Conservation (phyloP, 2,329 filamentous ascomycete species). For the Xylaria sp. region DNA sequence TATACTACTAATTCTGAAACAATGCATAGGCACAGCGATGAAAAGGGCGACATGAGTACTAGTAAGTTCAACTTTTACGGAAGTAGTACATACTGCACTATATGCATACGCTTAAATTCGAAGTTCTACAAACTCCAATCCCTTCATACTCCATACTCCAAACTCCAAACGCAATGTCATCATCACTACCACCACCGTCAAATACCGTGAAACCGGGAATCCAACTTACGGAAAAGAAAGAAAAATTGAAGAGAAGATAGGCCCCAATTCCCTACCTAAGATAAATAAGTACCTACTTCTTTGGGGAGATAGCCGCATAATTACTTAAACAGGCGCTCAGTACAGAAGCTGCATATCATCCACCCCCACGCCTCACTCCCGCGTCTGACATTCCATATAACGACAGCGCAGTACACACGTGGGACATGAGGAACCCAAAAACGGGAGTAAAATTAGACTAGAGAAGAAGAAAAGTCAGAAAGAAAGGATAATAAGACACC, state of each 20-base stretch:
- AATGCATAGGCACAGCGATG: too few relatives aligned
- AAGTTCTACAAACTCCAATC: too few relatives aligned
- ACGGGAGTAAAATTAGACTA: not conserved
- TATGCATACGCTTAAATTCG: too few relatives aligned
- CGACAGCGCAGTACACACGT: not conserved
- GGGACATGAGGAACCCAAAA: not conserved
- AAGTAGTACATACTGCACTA: too few relatives aligned
- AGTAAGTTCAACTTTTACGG: too few relatives aligned
- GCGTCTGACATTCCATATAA: not conserved
- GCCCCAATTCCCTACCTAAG: not conserved
- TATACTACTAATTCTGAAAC: not conserved
- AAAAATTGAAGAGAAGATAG: not conserved
- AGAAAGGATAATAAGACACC: not conserved
- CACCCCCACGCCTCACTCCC: constrained; percentile 17
- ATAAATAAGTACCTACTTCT: constrained; percentile 18
- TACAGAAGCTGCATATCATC: not conserved
- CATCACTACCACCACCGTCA: not conserved
- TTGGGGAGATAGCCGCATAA: constrained; percentile 28
- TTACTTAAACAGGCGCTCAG: not conserved
- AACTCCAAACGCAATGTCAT: not conserved
- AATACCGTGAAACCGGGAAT: constrained; percentile 10
- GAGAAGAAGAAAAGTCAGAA: not conserved
- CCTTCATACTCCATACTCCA: constrained; percentile 5
- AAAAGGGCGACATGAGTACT: too few relatives aligned
- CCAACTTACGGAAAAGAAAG: not conserved